Evolutionary conservation across 306 rosid genomes (phyloP).

Genomic region (Hylodesmum podocarpum): DNA sequence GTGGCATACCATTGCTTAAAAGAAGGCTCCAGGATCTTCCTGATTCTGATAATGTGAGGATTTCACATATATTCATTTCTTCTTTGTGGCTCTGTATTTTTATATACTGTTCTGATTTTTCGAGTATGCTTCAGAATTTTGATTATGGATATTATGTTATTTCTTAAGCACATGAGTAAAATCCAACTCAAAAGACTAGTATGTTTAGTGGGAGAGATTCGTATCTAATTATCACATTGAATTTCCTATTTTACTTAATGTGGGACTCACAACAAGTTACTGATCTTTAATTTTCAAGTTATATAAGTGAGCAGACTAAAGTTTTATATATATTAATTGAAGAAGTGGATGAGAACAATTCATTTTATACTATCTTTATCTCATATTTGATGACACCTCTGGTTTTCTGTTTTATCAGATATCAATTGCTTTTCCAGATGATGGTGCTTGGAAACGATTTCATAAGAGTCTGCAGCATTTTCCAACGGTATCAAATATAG

Average conservation of each 20-base stretch:
- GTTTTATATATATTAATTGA: neutral
- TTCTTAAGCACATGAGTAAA: neutral
- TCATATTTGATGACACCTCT: constrained; percentile 10
- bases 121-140: neutral
- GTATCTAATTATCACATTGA: neutral
- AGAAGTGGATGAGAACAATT: neutral
- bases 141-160: neutral
- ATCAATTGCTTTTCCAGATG: constrained; percentile 94
- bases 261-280: neutral
- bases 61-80: constrained; percentile 3
- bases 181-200: neutral
- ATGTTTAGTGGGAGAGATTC: neutral
- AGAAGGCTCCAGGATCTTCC: constrained; percentile 88
- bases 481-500: constrained; percentile 64
- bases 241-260: neutral
- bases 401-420: constrained; percentile 49
- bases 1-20: constrained; percentile 91
- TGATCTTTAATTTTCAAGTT: neutral
- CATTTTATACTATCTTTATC: constrained; percentile 18
- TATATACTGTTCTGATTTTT: neutral
- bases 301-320: neutral
- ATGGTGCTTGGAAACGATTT: constrained; percentile 99
- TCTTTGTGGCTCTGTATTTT: neutral
- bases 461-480: constrained; percentile 92
- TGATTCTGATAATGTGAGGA: constrained; percentile 85